Evolutionary conservation across 768 basidiomycete genomes (phyloP).

Genomic region (Saitozyma sp.): DNA sequence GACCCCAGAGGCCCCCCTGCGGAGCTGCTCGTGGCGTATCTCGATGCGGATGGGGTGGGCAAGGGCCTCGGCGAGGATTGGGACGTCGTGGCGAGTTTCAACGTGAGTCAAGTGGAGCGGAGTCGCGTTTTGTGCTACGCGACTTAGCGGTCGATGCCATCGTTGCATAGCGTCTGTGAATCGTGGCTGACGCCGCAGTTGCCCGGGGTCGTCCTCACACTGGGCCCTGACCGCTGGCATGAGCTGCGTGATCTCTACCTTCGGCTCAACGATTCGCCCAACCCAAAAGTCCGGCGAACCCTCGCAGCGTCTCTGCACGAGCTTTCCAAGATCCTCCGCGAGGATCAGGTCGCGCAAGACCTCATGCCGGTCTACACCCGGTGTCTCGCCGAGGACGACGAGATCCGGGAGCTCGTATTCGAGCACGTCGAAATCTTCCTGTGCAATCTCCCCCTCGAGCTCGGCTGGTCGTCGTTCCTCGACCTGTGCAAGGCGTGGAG

Average conservation of each 20-base stretch:
- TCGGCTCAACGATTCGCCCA: slow-evolving; percentile 63
- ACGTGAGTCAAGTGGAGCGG: slow-evolving; percentile 40
- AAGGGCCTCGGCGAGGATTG: slow-evolving; percentile 35
- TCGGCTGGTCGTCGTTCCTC: slow-evolving; percentile 56
- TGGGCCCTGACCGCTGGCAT: slow-evolving; percentile 74
- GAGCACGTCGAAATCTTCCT: slow-evolving; percentile 67
- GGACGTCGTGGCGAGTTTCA: slow-evolving; percentile 51
- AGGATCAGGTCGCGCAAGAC: slow-evolving; percentile 66
- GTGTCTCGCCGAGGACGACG: slow-evolving; percentile 62
- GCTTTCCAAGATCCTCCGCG: slow-evolving; percentile 79
- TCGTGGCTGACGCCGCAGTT: slow-evolving; percentile 58
- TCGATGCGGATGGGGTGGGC: slow-evolving; percentile 54
- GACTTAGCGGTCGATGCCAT: too few relatives aligned
- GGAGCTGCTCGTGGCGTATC: slow-evolving; percentile 72
- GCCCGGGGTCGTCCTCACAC: slow-evolving; percentile 81
- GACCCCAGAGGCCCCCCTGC: slow-evolving; percentile 65
- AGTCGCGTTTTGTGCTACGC: not conserved
- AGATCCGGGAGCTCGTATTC: slow-evolving; percentile 69
- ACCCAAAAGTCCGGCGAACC: slow-evolving; percentile 69
- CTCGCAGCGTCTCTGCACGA: slow-evolving; percentile 87
- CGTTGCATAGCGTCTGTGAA: not conserved
- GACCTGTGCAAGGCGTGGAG: slow-evolving; percentile 62
- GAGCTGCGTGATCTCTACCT: slow-evolving; percentile 68
- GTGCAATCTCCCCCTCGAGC: slow-evolving; percentile 57
- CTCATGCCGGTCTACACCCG: slow-evolving; percentile 69